phyloP scores from a whole-genome alignment of 2,329 filamentous ascomycete species.

The Xylaria sp. region DNA sequence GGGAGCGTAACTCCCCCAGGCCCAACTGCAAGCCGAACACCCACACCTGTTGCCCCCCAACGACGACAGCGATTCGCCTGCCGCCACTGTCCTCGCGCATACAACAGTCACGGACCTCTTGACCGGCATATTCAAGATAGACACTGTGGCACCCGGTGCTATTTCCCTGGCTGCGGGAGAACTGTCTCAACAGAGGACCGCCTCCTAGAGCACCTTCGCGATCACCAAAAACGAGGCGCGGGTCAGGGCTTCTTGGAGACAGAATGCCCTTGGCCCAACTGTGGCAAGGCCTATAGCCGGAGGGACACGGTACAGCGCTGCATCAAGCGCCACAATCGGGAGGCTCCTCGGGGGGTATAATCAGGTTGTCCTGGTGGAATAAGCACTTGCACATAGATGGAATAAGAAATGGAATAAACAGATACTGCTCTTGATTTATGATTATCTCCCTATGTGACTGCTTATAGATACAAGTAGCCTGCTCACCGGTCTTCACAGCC shows the following conservation, averaged over 20 bases:
- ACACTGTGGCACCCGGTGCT: constrained; percentile 12
- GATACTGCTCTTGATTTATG: too few species aligned
- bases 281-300: too few species aligned
- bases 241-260: too few species aligned
- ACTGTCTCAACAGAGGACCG: not conserved
- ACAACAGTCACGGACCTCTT: not conserved
- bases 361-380: not conserved
- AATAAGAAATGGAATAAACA: too few species aligned
- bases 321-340: constrained; percentile 18
- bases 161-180: constrained; percentile 7
- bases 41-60: not conserved
- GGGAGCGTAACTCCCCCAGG: not conserved
- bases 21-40: not conserved
- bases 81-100: not conserved
- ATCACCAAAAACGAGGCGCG: not conserved
- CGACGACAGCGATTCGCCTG: not conserved
- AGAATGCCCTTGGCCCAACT: too few species aligned
- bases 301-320: constrained; percentile 10
- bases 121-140: not conserved
- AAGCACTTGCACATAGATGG: not conserved
- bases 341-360: not conserved
- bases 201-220: not conserved
- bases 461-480: too few species aligned
- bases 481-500: too few species aligned
- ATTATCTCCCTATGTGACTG: too few species aligned